These are phyloP conservation scores for Diaporthe ampelina DNA, from an alignment of 2,329 filamentous ascomycete genomes.

Conservation along the genomic window DNA sequence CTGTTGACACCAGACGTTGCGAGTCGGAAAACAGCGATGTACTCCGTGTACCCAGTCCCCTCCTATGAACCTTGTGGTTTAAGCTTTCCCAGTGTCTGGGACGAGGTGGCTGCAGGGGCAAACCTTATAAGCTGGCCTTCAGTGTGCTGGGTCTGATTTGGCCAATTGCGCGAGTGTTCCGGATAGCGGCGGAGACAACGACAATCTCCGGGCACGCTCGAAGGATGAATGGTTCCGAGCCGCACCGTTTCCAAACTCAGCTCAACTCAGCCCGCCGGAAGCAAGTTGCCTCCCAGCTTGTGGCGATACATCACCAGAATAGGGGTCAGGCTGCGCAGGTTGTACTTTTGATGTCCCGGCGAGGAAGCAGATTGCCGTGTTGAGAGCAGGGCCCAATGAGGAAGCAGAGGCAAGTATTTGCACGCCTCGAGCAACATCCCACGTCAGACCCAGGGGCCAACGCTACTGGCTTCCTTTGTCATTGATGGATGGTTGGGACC, in stretches of 20 bases:
- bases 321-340: conserved; percentile 12
- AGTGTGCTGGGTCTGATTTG: background rate
- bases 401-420: background rate
- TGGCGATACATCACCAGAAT: background rate
- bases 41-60: background rate
- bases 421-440: background rate
- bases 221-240: background rate
- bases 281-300: background rate
- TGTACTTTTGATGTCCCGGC: background rate
- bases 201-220: background rate
- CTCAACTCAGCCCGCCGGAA: background rate
- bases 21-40: background rate
- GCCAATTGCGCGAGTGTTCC: background rate
- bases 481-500: background rate
- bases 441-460: background rate
- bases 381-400: background rate
- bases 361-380: conserved; percentile 1
- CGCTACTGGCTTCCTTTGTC: background rate
- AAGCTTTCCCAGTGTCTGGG: conserved; percentile 22
- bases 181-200: background rate
- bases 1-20: background rate
- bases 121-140: background rate
- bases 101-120: conserved; percentile 14
- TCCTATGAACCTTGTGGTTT: background rate
- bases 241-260: background rate